Conservation (phyloP, 129 eudicot species). For the Flaveria brownii region DNA sequence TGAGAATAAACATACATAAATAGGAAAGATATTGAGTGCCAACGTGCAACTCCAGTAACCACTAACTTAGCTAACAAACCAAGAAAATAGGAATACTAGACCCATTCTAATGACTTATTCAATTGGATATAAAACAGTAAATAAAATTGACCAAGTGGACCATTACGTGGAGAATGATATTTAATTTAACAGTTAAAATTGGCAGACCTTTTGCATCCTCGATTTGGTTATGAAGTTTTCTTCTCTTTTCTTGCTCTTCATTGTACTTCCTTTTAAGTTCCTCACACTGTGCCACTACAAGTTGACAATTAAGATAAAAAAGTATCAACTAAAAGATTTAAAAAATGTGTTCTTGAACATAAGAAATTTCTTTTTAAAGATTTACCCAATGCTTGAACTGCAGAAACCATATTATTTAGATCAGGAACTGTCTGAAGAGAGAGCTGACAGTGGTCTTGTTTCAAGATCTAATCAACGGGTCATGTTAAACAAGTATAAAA, state of each 20-base stretch:
- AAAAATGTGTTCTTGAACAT: background rate
- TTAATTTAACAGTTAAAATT: too few relatives aligned
- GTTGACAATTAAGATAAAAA: background rate
- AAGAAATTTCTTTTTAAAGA: background rate
- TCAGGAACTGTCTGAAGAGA: slow-evolving; percentile 89
- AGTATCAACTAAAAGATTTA: background rate
- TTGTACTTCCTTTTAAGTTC: slow-evolving; percentile 85
- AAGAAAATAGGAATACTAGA: too few relatives aligned
- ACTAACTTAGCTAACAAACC: too few relatives aligned
- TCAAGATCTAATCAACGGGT: slow-evolving; percentile 53
- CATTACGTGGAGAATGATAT: too few relatives aligned
- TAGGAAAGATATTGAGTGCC: too few relatives aligned
- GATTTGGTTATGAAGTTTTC: slow-evolving; percentile 81
- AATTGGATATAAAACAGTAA: too few relatives aligned
- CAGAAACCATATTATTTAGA: slow-evolving; percentile 73
- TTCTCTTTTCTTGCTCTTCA: slow-evolving; percentile 85
- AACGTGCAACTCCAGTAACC: too few relatives aligned
- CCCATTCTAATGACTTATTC: too few relatives aligned
- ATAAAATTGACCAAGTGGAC: too few relatives aligned
- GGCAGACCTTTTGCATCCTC: slow-evolving; percentile 84
- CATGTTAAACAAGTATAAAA: slow-evolving; percentile 4
- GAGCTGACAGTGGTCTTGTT: slow-evolving; percentile 73
- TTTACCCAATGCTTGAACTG: slow-evolving; percentile 90
- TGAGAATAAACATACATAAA: too few relatives aligned
- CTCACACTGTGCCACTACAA: slow-evolving; percentile 87